phyloP scores from a whole-genome alignment of 2,329 filamentous ascomycete genomes.

The Calonectria naviculata region DNA sequence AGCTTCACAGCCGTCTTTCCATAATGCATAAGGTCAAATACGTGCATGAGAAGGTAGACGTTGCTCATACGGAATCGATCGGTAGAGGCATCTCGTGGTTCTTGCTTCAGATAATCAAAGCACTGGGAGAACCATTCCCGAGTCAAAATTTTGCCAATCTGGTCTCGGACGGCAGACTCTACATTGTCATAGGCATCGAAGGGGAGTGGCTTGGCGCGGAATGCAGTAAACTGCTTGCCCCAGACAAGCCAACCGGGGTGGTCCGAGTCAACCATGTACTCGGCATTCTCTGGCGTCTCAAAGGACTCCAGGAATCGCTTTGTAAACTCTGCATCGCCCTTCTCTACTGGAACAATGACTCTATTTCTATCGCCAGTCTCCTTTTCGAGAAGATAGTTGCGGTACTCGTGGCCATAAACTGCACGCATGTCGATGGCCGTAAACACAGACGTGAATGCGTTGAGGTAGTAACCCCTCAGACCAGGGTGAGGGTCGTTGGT shows the following conservation, averaged over 20 bases:
- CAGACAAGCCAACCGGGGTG: conserved; percentile 97
- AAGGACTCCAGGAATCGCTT: conserved; percentile 82
- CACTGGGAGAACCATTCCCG: conserved; percentile 87
- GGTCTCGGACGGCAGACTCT: conserved; percentile 78
- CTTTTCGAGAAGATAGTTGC: conserved; percentile 85
- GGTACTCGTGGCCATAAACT: conserved; percentile 86
- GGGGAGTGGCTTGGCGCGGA: conserved; percentile 75
- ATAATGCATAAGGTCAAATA: conserved; percentile 89
- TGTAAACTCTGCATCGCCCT: conserved; percentile 84
- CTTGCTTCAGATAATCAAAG: conserved; percentile 96
- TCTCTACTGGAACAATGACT: conserved; percentile 76
- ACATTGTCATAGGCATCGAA: conserved; percentile 82
- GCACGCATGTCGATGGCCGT: conserved; percentile 89
- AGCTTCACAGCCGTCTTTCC: conserved; percentile 82
- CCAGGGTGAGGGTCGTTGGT: conserved; percentile 92
- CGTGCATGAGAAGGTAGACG: conserved; percentile 86
- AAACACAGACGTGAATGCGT: conserved; percentile 81
- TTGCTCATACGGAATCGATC: conserved; percentile 93
- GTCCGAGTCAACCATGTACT: conserved; percentile 92
- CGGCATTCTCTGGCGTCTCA: conserved; percentile 71
- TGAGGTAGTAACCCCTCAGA: conserved; percentile 82
- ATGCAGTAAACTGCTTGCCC: conserved; percentile 87
- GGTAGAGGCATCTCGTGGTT: conserved; percentile 82
- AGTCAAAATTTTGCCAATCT: conserved; percentile 84
- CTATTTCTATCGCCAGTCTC: conserved; percentile 80